Conservation (phyloP, 192 early-diverging fungal species). For the Ambispora gerdemannii region DNA sequence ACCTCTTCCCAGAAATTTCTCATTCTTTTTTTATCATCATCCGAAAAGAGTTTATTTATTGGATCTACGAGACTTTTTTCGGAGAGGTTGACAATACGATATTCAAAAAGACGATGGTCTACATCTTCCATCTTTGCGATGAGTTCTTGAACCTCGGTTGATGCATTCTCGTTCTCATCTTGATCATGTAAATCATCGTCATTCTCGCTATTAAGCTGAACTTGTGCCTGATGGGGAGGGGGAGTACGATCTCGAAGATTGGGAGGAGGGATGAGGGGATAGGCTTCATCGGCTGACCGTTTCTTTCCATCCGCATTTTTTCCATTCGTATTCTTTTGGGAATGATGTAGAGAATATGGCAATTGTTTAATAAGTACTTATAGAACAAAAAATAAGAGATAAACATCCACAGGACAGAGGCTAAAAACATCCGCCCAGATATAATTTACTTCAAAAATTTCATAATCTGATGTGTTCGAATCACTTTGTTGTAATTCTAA, state of each 20-base stretch:
- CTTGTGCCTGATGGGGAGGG: not conserved
- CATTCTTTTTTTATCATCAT: constrained; percentile 29
- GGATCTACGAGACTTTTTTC: constrained; percentile 24
- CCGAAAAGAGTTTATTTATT: constrained; percentile 27
- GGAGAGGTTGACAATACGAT: constrained; percentile 24
- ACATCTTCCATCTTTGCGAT: constrained; percentile 20
- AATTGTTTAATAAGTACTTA: not conserved
- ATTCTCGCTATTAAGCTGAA: constrained; percentile 13
- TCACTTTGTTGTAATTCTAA: no score
- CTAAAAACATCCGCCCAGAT: not conserved
- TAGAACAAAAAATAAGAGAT: not conserved
- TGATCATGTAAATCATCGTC: not conserved
- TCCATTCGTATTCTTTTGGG: not conserved
- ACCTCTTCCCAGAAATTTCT: constrained; percentile 3
- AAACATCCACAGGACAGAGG: not conserved
- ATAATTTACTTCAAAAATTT: no score
- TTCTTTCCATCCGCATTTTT: not conserved
- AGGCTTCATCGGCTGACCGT: not conserved
- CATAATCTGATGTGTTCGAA: no score
- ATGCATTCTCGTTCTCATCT: constrained; percentile 15
- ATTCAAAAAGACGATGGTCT: constrained; percentile 28
- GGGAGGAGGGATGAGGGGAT: not conserved
- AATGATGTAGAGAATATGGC: not conserved
- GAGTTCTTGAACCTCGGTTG: constrained; percentile 6
- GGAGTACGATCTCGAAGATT: no score